Evolutionary conservation across 257 asterid genomes (phyloP).

Genomic region (Solanum dulcamara): DNA sequence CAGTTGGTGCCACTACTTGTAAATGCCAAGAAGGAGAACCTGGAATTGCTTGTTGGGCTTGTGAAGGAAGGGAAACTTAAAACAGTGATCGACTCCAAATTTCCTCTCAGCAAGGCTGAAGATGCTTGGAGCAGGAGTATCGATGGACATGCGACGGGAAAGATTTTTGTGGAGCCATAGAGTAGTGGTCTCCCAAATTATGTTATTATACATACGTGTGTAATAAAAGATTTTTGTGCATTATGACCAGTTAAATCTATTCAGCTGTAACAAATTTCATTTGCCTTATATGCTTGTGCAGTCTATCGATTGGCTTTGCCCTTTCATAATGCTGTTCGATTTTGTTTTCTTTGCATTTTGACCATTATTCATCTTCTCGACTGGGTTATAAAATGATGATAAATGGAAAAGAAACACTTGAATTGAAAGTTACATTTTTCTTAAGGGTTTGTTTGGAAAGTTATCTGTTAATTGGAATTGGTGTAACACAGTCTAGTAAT

Average conservation of each 20-base stretch:
- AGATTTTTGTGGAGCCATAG: conserved; percentile 37
- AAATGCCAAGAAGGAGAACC: conserved; percentile 15
- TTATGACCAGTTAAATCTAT: neutral
- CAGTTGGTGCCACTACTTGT: conserved; percentile 23
- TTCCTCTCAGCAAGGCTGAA: conserved; percentile 31
- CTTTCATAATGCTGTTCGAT: neutral
- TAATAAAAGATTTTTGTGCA: neutral
- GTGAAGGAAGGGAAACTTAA: conserved; percentile 53
- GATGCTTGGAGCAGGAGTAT: conserved; percentile 54
- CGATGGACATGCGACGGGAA: conserved; percentile 70
- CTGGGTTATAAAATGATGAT: neutral
- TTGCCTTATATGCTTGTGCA: neutral
- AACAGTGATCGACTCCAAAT: conserved; percentile 39
- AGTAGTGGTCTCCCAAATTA: neutral
- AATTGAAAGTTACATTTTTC: too few relatives aligned
- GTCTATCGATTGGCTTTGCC: neutral
- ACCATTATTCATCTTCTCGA: neutral
- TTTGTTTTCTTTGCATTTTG: neutral
- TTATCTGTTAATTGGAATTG: too few relatives aligned
- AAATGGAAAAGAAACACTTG: neutral
- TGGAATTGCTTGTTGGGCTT: conserved; percentile 39
- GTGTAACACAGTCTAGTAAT: too few relatives aligned
- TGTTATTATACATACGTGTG: neutral
- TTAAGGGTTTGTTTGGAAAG: too few relatives aligned
- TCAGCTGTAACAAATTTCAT: neutral